phyloP scores from a whole-genome alignment of 345 rosid genomes.

The Eutrema heterophyllum region DNA sequence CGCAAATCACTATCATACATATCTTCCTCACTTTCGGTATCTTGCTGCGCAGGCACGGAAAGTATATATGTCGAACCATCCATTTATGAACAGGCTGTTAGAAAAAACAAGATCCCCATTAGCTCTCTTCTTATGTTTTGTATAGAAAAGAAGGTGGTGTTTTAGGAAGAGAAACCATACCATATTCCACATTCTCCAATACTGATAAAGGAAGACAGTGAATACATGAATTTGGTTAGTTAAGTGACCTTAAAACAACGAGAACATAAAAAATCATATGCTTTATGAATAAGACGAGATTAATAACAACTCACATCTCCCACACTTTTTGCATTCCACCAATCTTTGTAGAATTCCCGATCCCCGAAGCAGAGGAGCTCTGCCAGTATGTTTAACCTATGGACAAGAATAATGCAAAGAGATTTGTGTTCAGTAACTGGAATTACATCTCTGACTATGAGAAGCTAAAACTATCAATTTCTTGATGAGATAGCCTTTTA shows the following conservation, averaged over 20 bases:
- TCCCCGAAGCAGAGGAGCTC: conserved; percentile 97
- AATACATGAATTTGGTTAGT: conserved; percentile 8
- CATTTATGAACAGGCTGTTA: conserved; percentile 99
- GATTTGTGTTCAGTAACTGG: not conserved
- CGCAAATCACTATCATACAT: conserved; percentile 24
- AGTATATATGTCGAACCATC: conserved; percentile 97
- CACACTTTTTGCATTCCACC: conserved; percentile 99
- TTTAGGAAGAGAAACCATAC: conserved; percentile 47
- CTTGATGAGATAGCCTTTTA: not conserved
- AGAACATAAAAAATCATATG: not conserved
- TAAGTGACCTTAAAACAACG: not conserved
- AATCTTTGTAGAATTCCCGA: conserved; percentile 94
- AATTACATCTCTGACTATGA: not conserved
- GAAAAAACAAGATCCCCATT: conserved; percentile 24
- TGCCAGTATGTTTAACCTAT: conserved; percentile 93
- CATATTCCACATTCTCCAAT: conserved; percentile 99
- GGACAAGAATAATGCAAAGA: conserved; percentile 9
- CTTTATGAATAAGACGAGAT: not conserved
- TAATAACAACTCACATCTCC: conserved; percentile 59
- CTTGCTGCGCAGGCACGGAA: conserved; percentile 73
- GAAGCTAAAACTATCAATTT: not conserved
- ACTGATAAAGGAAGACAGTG: conserved; percentile 51
- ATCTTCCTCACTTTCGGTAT: conserved; percentile 65
- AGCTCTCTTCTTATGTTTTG: not conserved
- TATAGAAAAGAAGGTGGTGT: not conserved